A percentile compares a stretch with the other conserved stretches of the same genome.
Evolutionary conservation across 139 green algal genomes (phyloP).

Genomic region (Coccomyxa sp.): DNA sequence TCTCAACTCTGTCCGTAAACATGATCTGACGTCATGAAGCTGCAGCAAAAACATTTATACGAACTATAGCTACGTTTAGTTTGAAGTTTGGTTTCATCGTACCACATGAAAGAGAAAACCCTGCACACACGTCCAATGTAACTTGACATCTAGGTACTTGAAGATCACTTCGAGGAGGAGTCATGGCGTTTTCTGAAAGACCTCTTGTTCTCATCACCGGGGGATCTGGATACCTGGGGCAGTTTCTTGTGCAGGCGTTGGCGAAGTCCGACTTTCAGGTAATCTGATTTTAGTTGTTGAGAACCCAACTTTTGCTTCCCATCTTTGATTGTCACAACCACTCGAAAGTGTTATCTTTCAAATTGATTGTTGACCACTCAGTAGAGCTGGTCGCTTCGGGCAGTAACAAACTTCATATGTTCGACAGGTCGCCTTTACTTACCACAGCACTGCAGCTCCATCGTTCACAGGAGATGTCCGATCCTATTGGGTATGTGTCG

Average conservation of each 20-base stretch:
- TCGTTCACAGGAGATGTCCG: not conserved
- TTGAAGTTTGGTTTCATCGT: no score
- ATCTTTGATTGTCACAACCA: no score
- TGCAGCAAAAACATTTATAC: no score
- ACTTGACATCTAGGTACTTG: no score
- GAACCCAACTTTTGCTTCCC: no score
- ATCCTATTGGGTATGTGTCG: constrained; percentile 17
- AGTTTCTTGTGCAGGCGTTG: constrained; percentile 48
- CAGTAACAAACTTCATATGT: not conserved
- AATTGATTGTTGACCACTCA: not conserved
- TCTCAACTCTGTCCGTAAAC: no score
- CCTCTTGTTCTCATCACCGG: constrained; percentile 27
- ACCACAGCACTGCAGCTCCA: constrained; percentile 19
- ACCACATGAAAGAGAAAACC: not conserved
- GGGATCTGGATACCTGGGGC: constrained; percentile 47
- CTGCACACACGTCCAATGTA: not conserved
- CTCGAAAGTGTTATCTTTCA: no score
- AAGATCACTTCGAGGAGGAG: no score
- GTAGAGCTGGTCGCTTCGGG: not conserved
- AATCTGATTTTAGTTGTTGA: constrained; percentile 9
- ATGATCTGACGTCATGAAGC: no score
- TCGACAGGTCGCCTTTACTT: constrained; percentile 33
- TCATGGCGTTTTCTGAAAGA: no score
- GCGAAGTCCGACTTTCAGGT: not conserved
- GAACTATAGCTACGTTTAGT: no score